Evolutionary conservation across 2,329 filamentous ascomycete species (phyloP).

Genomic region (Penicillium sp.): DNA sequence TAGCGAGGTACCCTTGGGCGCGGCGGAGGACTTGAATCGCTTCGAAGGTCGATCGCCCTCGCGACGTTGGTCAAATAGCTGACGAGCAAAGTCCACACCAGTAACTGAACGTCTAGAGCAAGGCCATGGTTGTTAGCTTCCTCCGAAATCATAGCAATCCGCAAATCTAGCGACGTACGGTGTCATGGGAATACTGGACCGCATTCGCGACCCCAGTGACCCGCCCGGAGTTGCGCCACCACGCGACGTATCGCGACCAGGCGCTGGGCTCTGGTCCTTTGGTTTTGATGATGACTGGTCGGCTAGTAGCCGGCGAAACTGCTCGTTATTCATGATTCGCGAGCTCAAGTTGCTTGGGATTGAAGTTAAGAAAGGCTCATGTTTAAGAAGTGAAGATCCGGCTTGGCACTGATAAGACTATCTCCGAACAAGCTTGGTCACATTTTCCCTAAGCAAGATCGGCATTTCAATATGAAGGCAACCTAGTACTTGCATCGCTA

Average conservation of each 20-base stretch:
- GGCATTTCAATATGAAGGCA: not conserved
- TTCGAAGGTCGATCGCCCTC: slow-evolving; percentile 50
- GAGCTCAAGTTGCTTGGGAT: not conserved
- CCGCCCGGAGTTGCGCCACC: slow-evolving; percentile 43
- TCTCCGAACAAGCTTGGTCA: too few relatives aligned
- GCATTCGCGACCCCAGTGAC: slow-evolving; percentile 65
- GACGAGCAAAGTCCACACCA: slow-evolving; percentile 67
- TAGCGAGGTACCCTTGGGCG: slow-evolving; percentile 73
- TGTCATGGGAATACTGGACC: slow-evolving; percentile 84
- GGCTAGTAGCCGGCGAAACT: slow-evolving; percentile 75
- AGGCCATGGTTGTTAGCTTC: not conserved
- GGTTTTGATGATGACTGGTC: slow-evolving; percentile 35
- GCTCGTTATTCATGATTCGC: slow-evolving; percentile 76
- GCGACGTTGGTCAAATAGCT: slow-evolving; percentile 66
- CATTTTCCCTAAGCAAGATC: not conserved
- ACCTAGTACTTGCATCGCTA: not conserved
- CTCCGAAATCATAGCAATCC: not conserved
- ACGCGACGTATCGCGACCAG: slow-evolving; percentile 23
- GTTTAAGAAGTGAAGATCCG: slow-evolving; percentile 8
- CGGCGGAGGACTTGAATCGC: slow-evolving; percentile 64
- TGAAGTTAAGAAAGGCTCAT: slow-evolving; percentile 11
- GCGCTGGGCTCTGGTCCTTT: slow-evolving; percentile 9
- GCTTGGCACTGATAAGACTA: slow-evolving; percentile 15
- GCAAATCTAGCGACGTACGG: slow-evolving; percentile 52
- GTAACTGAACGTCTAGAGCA: slow-evolving; percentile 55